Base-by-base conservation (phyloP, 257 asterid genomes). In the Ehretia macrophylla region DNA sequence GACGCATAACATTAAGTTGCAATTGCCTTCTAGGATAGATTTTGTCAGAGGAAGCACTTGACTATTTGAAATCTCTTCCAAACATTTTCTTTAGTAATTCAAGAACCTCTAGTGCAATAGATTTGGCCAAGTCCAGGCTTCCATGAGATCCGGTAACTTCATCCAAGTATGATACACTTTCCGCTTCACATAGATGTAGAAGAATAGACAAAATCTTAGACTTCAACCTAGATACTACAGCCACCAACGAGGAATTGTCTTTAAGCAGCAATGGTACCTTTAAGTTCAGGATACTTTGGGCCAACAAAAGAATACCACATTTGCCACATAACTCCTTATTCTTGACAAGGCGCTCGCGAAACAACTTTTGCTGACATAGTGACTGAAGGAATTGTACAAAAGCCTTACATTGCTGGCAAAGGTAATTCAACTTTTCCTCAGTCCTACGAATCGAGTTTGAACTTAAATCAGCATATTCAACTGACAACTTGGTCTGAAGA, bases 1-100 rank as follows among this genome's bases (percentile, higher is more conserved):
- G 85, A 49, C 94, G 97, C 99, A 93, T 78, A 46, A 95, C 95
- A 72, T 83, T 93, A 60, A 93, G 89, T 78, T 89, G 97, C 77
- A 89, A 73, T 65, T 78, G 99, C 63, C 95, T 97, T 62, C 71
- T 86, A 32, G 90, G 96, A 72, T 83, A 79, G 58, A 56, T 64
- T 55, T 69, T 79, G 70, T 75, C 78, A 68, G 85, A 58, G 59
- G 81, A 72, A 52, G 71, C 77, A 59, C 63, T 51, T 42, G 68
- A 57, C 63, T 69, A 81, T 68, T 60, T 74, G 66, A 81, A 60
- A 72, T 80, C 91, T n/a, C n/a, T n/a, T n/a, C n/a, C n/a, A n/a
- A n/a, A n/a, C n/a, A n/a, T n/a, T n/a, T n/a, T n/a, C n/a, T 82
- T 93, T 84, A 93, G 81, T 63, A 93, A 64, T 55, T 80, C 86